Evolutionary conservation across 2,329 filamentous ascomycete species (phyloP), one percentile per base, ranked within the genome.

Genomic region (Periconia digitata): DNA sequence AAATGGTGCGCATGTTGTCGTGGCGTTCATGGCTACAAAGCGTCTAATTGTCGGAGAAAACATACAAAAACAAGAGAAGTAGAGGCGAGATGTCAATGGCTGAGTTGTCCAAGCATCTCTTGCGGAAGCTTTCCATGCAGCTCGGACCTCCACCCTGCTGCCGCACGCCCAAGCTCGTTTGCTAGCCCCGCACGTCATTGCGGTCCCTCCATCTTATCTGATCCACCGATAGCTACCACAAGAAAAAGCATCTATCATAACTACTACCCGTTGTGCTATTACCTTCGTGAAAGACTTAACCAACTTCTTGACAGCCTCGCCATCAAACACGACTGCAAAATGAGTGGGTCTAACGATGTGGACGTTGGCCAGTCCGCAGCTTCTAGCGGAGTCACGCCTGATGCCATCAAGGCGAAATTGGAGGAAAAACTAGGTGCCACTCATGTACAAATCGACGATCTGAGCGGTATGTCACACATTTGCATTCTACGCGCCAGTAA

Each of bases 401-500:
- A 85, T 32, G 81, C 79, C 41, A 79, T 97, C 46, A 85, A 81
- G 65, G 75, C 76, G 37, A 88, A 86, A 50, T 80, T 96, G 59
- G 80, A 78, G 32, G 77, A 86, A 60, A 84, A 85, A 56, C 78
- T 96, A 46, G 79, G 84, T 48, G 90, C 91, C 18, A 79, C 80
- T 22, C 83, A 95, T 74, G 90, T 96, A 55, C 86, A 94, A 63
- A 90, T 96, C 60, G 87, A 89, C 56, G 92, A 97, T 74, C 85
- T 95, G 79, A 96, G 91, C 56, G 92, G 92, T 95, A 82, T 50
- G 77, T 69, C 27, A 23, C 10, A 29, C 15, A 13, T 42, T 40
- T 17, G 18, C 7, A 15, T 21, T 6, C 18, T 18, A 22, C 43
- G 47, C 43, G 15, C 17, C 17, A 15, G n/a, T 34, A 17, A 27